Evolutionary conservation across 208 protist genomes (phyloP), one percentile per base, ranked within the genome.

Genomic region (Wallacemonas collosoma): DNA sequence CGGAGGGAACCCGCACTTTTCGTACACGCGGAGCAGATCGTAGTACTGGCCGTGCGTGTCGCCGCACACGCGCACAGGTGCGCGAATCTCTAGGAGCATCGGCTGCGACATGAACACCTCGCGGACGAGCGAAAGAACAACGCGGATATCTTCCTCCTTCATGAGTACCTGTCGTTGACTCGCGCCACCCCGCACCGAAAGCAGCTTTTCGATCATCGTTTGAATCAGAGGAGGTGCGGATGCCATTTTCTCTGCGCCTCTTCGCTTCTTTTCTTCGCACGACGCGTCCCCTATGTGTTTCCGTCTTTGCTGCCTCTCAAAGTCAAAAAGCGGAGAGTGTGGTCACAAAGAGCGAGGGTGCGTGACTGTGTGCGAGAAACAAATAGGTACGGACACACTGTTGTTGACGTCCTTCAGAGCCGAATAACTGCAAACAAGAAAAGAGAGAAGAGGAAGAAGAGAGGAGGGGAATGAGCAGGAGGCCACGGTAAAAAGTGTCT

Each of bases 1-100:
- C 40, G 99, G 99, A 11, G 99, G 99, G 65, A 99, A 99, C 39
- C 98, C 98, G 64, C 98, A 98, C 80, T 99, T 99, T 75, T 99
- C 98, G 74, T 99, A 99, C 12, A 99, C 86, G 8, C 99, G 87
- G 15, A 99, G 80, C 45, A 99, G 87, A 81, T 99, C 99, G 75
- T 98, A 99, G 77, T 97, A 99, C 85, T 99, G 98, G 2, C 99
- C 99, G 68, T 99, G 98, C 6, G 99, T 98, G 86, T 99, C 99
- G 17, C 99, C 94, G 73, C 89, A 94, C 45, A 97, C 87, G 40
- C 90, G 88, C 44, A 97, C 93, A 1, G 93, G 93, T 9, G 91
- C 83, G 40, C 81, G 85, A 40, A 97, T 91, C 71, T 97, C 92
- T 71, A 98, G 65, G 5, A 98, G 86, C 79, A 91, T 92, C 15